phyloP scores from a whole-genome alignment of 1,139 yeast species.

The Chernovozyma sophiae-reginae region DNA sequence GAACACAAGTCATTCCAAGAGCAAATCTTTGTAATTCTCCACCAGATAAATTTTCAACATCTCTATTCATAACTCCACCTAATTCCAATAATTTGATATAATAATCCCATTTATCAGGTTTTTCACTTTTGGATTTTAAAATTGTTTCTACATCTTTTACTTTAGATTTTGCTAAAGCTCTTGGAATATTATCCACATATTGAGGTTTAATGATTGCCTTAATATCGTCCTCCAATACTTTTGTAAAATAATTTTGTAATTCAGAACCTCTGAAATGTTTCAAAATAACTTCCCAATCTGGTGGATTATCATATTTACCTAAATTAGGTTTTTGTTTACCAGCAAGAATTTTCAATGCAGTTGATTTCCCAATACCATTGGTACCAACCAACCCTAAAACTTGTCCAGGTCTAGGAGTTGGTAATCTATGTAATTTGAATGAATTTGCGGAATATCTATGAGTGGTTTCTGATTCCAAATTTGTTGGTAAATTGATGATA shows the following conservation, averaged over 20 bases:
- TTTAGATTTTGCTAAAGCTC: conserved; percentile 86
- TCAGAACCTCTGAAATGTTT: conserved; percentile 94
- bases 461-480: conserved; percentile 85
- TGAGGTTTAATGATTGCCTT: conserved; percentile 97
- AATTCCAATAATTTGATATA: conserved; percentile 71
- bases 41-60: conserved; percentile 86
- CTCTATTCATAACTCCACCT: conserved; percentile 71
- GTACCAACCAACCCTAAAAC: conserved; percentile 97
- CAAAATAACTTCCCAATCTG: conserved; percentile 94
- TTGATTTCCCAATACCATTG: conserved; percentile 97
- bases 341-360: conserved; percentile 97
- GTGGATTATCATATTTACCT: conserved; percentile 92
- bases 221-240: conserved; percentile 87
- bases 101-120: conserved; percentile 55
- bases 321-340: conserved; percentile 97
- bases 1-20: conserved; percentile 94
- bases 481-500: conserved; percentile 93
- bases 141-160: conserved; percentile 83
- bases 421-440: conserved; percentile 92
- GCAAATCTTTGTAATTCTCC: conserved; percentile 99
- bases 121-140: conserved; percentile 69
- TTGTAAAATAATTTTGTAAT: conserved; percentile 91
- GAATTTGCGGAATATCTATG: conserved; percentile 98
- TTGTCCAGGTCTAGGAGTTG: conserved; percentile 99
- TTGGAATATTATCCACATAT: conserved; percentile 94